Evolutionary conservation across 2,329 filamentous ascomycete species (phyloP), one percentile per base, ranked within the genome.

Genomic region (Scedosporium boydii): DNA sequence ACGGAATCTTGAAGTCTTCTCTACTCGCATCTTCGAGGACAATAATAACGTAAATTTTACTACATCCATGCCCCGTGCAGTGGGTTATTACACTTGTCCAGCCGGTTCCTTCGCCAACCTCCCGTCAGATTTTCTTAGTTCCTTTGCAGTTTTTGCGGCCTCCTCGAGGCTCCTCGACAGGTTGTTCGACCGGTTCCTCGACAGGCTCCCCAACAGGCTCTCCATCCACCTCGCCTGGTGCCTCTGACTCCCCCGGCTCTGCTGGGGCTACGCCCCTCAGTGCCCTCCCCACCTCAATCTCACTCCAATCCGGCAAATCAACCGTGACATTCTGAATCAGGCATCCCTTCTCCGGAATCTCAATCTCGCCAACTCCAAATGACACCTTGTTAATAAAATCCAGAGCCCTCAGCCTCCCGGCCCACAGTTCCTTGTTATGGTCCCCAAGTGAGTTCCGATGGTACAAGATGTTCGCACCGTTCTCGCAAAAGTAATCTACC

Each of bases 391-490:
- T 27, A 41, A 58, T 41, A 16, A 58, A 58, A 41, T 58, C 29
- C 56, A 58, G n/a, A 6, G 56, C 56, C 29, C 56, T 38, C n/a
- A 58, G 9, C 16, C 56, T 2, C 29, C 56, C 56, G 2, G 56
- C n/a, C 56, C 56, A 58, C 0, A 58, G 27, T 29, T 58, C 56
- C 56, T 58, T 38, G 27, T 58, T 58, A 64, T 81, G 79, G 1
- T 71, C 72, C 0, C 78, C 77, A 18, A 75, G 66, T 4, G 69
- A 70, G 64, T 81, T 79, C 2, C 77, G 71, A 61, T 76, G 69
- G 63, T 80, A 80, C 12, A 73, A 65, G 26, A 81, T 74, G 6
- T 71, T 73, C 2, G 72, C 76, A 4, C 75, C 75, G 7, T 68
- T 69, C 0, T 64, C 65, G 64, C 79, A 82, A 61, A 76, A 80